These are phyloP conservation scores for Circinella minor DNA, from an alignment of 371 early-diverging fungal species.

Conservation along the genomic window DNA sequence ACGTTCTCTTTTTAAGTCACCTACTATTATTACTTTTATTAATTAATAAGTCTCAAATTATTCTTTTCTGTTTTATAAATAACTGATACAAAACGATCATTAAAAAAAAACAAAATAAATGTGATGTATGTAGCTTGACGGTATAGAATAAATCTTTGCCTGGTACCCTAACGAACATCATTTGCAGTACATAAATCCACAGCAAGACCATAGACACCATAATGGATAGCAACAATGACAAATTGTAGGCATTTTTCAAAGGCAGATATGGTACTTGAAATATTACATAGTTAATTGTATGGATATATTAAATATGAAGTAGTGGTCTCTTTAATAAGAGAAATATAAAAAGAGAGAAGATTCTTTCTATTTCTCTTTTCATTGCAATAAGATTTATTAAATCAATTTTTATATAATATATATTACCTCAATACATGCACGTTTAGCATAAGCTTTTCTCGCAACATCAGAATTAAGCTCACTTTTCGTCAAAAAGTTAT, in stretches of 20 bases:
- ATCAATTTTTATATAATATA: too few relatives aligned
- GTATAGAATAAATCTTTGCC: conserved; percentile 81
- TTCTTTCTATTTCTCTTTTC: too few relatives aligned
- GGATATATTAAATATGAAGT: too few relatives aligned
- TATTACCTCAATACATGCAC: conserved; percentile 42
- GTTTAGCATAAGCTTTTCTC: conserved; percentile 48
- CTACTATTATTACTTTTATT: too few relatives aligned
- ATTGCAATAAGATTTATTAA: too few relatives aligned
- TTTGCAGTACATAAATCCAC: conserved; percentile 90
- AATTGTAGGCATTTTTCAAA: conserved; percentile 87
- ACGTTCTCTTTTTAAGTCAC: background rate
- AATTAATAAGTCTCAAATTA: too few relatives aligned
- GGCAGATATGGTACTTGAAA: conserved; percentile 67
- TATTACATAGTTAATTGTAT: background rate
- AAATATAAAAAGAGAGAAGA: too few relatives aligned
- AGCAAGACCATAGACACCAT: conserved; percentile 89
- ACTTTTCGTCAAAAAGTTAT: background rate
- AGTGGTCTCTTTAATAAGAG: too few relatives aligned
- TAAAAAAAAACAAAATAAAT: too few relatives aligned
- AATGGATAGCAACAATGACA: conserved; percentile 90
- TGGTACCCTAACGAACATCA: conserved; percentile 87
- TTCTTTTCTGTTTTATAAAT: too few relatives aligned
- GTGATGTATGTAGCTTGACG: conserved; percentile 71
- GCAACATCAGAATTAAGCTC: background rate
- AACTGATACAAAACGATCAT: too few relatives aligned